Percentiles rank a stretch among this genome's conserved stretches.
phyloP scores from a whole-genome alignment of 768 basidiomycete species.

The Mycena galopus region DNA sequence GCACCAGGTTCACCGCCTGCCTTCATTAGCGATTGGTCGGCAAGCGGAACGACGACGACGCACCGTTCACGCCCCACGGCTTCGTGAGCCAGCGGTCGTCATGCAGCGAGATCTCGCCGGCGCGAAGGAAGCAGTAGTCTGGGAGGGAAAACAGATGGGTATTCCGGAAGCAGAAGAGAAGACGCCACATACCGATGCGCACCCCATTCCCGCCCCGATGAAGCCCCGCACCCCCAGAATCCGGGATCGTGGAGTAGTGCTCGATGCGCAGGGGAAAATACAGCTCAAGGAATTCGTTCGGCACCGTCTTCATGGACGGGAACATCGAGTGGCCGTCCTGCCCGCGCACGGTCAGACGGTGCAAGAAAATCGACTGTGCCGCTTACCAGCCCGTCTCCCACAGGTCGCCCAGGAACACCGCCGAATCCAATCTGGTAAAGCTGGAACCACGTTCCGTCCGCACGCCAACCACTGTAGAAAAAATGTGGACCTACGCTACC shows the following conservation, averaged over 20 bases:
- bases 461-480: constrained; percentile 46
- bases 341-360: not conserved
- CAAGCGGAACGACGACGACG: not conserved
- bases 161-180: not conserved
- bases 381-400: constrained; percentile 30
- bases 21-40: not conserved
- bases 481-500: constrained; percentile 41
- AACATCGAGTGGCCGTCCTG: constrained; percentile 48
- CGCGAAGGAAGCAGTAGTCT: constrained; percentile 47
- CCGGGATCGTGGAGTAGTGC: constrained; percentile 45
- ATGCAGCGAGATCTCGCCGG: constrained; percentile 46
- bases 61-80: constrained; percentile 51
- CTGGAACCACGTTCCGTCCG: constrained; percentile 46
- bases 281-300: constrained; percentile 47
- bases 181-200: constrained; percentile 40
- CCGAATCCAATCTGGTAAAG: constrained; percentile 48
- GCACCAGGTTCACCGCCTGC: constrained; percentile 41
- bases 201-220: constrained; percentile 49
- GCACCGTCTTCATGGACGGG: constrained; percentile 49
- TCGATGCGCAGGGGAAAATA: constrained; percentile 47
- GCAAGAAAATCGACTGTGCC: not conserved
- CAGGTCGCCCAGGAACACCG: constrained; percentile 31
- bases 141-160: not conserved
- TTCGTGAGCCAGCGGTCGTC: constrained; percentile 50
- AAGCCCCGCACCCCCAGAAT: constrained; percentile 47